Conservation (phyloP, 108 stramenopile genomes). For the Nannochloropsis salina region DNA sequence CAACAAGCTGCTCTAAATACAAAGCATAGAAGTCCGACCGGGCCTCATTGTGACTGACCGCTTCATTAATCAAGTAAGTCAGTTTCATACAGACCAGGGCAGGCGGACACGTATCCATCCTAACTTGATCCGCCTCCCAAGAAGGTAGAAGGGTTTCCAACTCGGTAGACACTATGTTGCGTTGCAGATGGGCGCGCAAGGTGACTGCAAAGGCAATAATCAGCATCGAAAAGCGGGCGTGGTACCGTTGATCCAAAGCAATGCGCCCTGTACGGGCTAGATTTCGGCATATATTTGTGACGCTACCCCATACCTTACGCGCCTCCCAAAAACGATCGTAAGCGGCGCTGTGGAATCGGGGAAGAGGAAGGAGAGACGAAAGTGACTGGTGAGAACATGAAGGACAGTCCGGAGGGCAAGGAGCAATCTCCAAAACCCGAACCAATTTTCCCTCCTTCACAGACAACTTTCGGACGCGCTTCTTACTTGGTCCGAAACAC, state of each 20-base stretch:
- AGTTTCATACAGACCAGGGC: background rate
- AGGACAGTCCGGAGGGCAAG: background rate
- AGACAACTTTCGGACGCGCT: no score
- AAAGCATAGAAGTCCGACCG: background rate
- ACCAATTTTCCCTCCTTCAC: background rate
- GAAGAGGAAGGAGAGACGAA: background rate
- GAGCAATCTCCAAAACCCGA: no score
- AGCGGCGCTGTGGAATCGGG: background rate
- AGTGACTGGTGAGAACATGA: background rate
- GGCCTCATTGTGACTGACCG: background rate
- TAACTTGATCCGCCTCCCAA: background rate
- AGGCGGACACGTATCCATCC: constrained; percentile 6
- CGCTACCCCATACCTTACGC: constrained; percentile 7
- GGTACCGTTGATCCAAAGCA: background rate
- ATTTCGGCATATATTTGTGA: constrained; percentile 4
- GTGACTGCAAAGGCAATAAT: background rate
- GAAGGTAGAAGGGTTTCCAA: background rate
- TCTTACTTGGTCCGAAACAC: constrained; percentile 6
- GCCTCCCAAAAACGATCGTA: constrained; percentile 13
- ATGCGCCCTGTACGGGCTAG: background rate
- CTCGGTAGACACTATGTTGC: background rate
- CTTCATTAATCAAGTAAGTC: background rate
- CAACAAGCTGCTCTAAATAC: background rate
- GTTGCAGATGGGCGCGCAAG: background rate
- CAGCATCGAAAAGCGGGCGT: background rate